phyloP scores from a whole-genome alignment of 768 basidiomycete species.

The Thelephora ganbajun region DNA sequence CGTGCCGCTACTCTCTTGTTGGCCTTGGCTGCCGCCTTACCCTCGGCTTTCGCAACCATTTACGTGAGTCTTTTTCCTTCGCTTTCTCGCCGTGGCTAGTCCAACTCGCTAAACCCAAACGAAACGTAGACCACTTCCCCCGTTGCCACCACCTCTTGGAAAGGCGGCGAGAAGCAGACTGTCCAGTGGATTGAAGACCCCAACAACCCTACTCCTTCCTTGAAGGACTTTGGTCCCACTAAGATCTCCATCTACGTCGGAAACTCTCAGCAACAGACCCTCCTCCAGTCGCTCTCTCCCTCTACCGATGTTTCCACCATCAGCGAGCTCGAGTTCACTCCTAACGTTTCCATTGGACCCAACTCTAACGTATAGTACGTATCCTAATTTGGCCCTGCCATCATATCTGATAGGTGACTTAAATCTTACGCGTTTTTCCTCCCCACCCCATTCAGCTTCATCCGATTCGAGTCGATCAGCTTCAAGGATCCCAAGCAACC shows the following conservation, averaged over 20 bases:
- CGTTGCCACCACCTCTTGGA: slow-evolving; percentile 26
- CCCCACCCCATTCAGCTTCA: slow-evolving; percentile 36
- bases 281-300: slow-evolving; percentile 34
- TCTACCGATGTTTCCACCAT: slow-evolving; percentile 38
- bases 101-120: background rate
- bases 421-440: background rate
- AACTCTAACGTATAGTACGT: slow-evolving; percentile 41
- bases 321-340: slow-evolving; percentile 34
- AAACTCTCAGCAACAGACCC: slow-evolving; percentile 48
- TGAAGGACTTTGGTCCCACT: slow-evolving; percentile 36
- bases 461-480: slow-evolving; percentile 52
- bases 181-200: slow-evolving; percentile 50
- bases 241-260: slow-evolving; percentile 51
- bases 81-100: background rate
- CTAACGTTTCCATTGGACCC: slow-evolving; percentile 38
- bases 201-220: slow-evolving; percentile 31
- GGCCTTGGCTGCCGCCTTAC: slow-evolving; percentile 32
- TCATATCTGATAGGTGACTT: background rate
- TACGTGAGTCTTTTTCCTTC: slow-evolving; percentile 29
- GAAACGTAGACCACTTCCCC: slow-evolving; percentile 43
- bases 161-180: slow-evolving; percentile 34
- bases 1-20: slow-evolving; percentile 37
- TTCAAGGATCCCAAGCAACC: slow-evolving; percentile 38
- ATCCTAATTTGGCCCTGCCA: too few relatives aligned
- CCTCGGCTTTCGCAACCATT: slow-evolving; percentile 40